These are phyloP conservation scores for Botrytis paeoniae DNA, from an alignment of 2,329 filamentous ascomycete genomes.

Conservation along the genomic window DNA sequence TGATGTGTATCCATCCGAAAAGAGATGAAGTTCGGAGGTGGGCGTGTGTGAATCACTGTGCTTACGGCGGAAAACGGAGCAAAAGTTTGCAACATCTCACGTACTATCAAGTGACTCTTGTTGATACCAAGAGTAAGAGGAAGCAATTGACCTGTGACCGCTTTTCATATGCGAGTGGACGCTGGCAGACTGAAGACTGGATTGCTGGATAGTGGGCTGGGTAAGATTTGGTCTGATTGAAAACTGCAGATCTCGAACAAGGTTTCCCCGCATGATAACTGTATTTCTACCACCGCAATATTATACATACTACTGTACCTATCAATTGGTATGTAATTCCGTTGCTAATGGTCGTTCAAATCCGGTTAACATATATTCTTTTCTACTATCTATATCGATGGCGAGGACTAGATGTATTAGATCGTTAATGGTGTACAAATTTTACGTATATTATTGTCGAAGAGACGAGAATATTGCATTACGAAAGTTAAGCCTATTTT, in stretches of 20 bases:
- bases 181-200: not conserved
- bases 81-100: not conserved
- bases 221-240: not conserved
- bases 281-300: not conserved
- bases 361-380: not conserved
- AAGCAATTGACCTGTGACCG: not conserved
- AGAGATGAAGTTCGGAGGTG: not conserved
- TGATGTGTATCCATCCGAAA: not conserved
- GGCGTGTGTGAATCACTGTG: not conserved
- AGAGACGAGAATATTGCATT: not conserved
- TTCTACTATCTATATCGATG: not conserved
- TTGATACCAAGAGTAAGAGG: not conserved
- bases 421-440: too few species aligned
- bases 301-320: not conserved
- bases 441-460: not conserved
- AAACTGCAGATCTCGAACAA: conserved; percentile 12
- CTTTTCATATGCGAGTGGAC: not conserved
- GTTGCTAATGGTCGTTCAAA: not conserved
- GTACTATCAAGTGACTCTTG: conserved; percentile 1
- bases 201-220: not conserved
- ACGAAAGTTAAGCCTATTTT: not conserved
- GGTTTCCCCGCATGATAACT: conserved; percentile 19
- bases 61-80: not conserved
- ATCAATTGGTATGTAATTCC: not conserved
- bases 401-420: not conserved